These are phyloP conservation scores for Cymodocea nodosa DNA, from an alignment of 116 monocot genomes.

Conservation along the genomic window DNA sequence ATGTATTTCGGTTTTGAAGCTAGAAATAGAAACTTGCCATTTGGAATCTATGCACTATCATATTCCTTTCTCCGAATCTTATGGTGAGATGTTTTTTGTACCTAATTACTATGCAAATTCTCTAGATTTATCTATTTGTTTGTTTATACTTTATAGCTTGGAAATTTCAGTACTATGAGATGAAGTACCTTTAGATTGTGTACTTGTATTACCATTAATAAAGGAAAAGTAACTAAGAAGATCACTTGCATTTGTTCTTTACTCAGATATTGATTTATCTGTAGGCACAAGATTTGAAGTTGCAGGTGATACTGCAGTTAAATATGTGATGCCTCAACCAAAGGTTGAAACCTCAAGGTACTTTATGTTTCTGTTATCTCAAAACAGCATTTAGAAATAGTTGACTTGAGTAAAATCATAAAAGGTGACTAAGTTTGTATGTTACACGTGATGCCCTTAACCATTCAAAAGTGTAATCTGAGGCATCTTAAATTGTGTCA, in stretches of 20 bases:
- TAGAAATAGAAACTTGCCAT: slow-evolving; percentile 26
- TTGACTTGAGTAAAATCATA: too few species aligned
- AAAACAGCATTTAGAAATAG: too few species aligned
- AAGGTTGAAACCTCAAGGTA: slow-evolving; percentile 64
- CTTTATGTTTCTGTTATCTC: background rate
- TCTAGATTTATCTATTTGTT: background rate
- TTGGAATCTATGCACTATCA: slow-evolving; percentile 50
- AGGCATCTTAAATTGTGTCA: too few species aligned
- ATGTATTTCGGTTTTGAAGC: slow-evolving; percentile 50
- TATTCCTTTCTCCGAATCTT: slow-evolving; percentile 63
- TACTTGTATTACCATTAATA: too few species aligned
- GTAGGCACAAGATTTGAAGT: slow-evolving; percentile 28
- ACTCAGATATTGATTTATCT: background rate
- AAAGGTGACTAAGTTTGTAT: too few species aligned
- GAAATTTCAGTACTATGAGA: too few species aligned
- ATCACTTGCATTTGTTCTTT: background rate
- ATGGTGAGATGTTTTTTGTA: slow-evolving; percentile 24
- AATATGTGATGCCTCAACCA: slow-evolving; percentile 56
- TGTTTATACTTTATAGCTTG: background rate
- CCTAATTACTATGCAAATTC: background rate
- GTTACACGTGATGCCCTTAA: too few species aligned
- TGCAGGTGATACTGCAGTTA: slow-evolving; percentile 27
- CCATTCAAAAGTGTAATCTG: too few species aligned
- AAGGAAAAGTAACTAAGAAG: too few species aligned
- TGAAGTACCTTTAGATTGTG: too few species aligned